Percentiles rank a stretch among this genome's conserved stretches.
phyloP scores from a whole-genome alignment of 305 asterid species.

The Striga hermonthica region DNA sequence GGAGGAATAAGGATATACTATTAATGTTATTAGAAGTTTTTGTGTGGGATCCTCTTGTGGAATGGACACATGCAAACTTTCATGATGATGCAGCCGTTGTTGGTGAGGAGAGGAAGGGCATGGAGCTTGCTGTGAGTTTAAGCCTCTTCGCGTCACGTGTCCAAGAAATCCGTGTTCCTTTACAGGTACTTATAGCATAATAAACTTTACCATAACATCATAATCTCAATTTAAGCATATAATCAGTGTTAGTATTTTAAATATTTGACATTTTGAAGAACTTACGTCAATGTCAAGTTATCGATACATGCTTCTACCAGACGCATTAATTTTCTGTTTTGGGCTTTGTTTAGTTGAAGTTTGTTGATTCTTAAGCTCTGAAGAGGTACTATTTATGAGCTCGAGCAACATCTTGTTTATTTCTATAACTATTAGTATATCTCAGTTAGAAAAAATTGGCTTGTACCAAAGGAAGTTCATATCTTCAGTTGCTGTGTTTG shows the following conservation, averaged over 20 bases:
- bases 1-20: constrained; percentile 92
- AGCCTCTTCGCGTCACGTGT: constrained; percentile 97
- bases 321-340: constrained; percentile 25
- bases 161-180: constrained; percentile 96
- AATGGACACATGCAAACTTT: constrained; percentile 98
- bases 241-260: constrained; percentile 1
- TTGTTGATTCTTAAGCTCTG: constrained; percentile 5
- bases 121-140: constrained; percentile 99
- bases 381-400: constrained; percentile 16
- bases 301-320: constrained; percentile 13
- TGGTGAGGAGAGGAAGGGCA: constrained; percentile 99
- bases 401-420: constrained; percentile 19
- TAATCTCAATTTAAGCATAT: constrained; percentile 14
- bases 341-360: constrained; percentile 26
- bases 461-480: constrained; percentile 13
- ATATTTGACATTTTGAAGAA: constrained; percentile 16
- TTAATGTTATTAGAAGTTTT: constrained; percentile 90
- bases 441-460: constrained; percentile 20
- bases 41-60: constrained; percentile 99
- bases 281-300: constrained; percentile 17
- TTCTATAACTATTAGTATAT: constrained; percentile 7
- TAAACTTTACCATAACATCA: constrained; percentile 14
- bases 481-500: constrained; percentile 8
- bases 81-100: constrained; percentile 99
- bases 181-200: constrained; percentile 66